Evolutionary conservation across 441 rosid species (phyloP), one percentile per base, ranked within the genome.

Genomic region (Euphorbia schlechtendalii): DNA sequence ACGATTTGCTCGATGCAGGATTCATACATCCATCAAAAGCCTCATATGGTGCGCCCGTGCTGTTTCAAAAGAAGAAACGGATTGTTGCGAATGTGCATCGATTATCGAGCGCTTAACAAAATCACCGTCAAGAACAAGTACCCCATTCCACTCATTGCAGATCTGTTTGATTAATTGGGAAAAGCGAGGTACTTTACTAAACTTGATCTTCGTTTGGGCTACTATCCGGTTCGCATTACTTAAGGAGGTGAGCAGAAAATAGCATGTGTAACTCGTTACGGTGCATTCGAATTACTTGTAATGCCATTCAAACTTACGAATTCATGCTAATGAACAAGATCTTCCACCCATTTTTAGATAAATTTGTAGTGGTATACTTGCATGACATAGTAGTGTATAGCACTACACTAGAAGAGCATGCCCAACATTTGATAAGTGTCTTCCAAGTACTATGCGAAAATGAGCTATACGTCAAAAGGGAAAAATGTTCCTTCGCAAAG

Each of bases 51-150:
- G 43, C 56, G 2, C 43, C 1, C 2, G n/a, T 63, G 24, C 5
- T 48, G 0, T 63, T 48, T 6, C 20, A 63, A 12, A 63, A 48
- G 24, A 63, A 48, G 20, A 51, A 63, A 48, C n/a, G n/a, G 27
- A 8, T 27, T 4, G 2, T 4, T 27, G 2, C 30, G 4, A 1
- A 27, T 27, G 30, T 27, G 30, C 30, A 27, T 27, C 4, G 30
- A 27, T 27, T 27, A 27, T 27, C 30, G 30, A 4, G 30, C 30
- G 1, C 30, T 27, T 1, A 27, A 27, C 30, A 27, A 27, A 27
- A 27, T 27, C 30, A 27, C 30, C 30, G 4, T 27, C 30, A 27
- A 27, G 30, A 27, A 27, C 30, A 27, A 27, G 30, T 27, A 27
- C 30, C 30, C 4, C 2, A 27, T 27, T 4, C 30, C 30, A 1